Conservation (phyloP, 805 yeast genomes). For the Myxozyma monticola region DNA sequence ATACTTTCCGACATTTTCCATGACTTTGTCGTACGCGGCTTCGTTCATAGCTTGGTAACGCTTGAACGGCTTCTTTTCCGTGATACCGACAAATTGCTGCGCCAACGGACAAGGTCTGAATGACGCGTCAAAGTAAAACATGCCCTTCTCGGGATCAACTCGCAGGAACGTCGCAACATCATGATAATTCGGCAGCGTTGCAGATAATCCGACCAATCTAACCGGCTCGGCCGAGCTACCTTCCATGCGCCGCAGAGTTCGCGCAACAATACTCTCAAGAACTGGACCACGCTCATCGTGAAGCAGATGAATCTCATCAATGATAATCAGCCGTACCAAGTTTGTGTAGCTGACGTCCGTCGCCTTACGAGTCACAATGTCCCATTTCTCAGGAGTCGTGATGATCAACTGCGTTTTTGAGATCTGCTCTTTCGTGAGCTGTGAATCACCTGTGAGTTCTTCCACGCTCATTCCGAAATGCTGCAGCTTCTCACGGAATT, state of each 20-base stretch:
- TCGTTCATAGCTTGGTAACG: slow-evolving; percentile 72
- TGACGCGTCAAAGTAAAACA: slow-evolving; percentile 63
- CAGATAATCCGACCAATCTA: slow-evolving; percentile 52
- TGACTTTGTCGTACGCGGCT: slow-evolving; percentile 49
- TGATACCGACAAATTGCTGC: slow-evolving; percentile 48
- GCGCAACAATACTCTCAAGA: slow-evolving; percentile 50
- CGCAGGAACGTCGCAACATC: slow-evolving; percentile 51
- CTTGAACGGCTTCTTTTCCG: slow-evolving; percentile 51
- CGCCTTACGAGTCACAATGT: slow-evolving; percentile 55
- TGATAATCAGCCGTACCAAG: slow-evolving; percentile 48
- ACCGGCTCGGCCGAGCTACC: slow-evolving; percentile 75
- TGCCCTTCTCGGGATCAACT: slow-evolving; percentile 77
- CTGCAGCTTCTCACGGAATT: slow-evolving; percentile 49
- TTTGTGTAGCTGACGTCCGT: slow-evolving; percentile 56
- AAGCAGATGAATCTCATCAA: slow-evolving; percentile 52
- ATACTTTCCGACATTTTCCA: slow-evolving; percentile 39
- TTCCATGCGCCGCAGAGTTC: slow-evolving; percentile 52
- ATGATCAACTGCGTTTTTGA: slow-evolving; percentile 54
- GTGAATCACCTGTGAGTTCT: slow-evolving; percentile 58
- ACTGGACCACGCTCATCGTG: slow-evolving; percentile 51
- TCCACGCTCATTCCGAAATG: slow-evolving; percentile 49
- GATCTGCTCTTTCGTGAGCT: slow-evolving; percentile 46
- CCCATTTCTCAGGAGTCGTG: slow-evolving; percentile 67
- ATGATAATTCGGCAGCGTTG: slow-evolving; percentile 53
- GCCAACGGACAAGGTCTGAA: slow-evolving; percentile 49